Conservation (phyloP, 192 early-diverging fungal genomes). For the Umbelopsis ramanniana region DNA sequence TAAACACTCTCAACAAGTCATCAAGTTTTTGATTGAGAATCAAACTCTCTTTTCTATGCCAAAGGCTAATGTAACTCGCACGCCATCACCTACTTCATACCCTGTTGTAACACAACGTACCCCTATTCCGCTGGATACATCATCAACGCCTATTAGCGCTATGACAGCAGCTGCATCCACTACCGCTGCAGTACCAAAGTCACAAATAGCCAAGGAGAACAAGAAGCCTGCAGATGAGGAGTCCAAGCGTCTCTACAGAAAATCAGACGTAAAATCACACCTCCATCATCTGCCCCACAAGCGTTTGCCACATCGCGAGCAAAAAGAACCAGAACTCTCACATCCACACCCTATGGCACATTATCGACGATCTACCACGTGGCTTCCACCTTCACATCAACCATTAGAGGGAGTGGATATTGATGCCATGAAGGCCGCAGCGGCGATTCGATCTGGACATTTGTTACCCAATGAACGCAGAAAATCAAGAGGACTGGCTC, state of each 20-base stretch:
- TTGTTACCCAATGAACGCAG: slow-evolving; percentile 19
- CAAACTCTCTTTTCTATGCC: slow-evolving; percentile 38
- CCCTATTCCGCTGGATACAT: neutral
- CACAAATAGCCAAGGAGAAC: neutral
- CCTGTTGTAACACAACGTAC: neutral
- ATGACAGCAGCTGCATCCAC: too few species aligned
- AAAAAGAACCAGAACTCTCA: neutral
- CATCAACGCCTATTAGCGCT: neutral
- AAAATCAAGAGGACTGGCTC: neutral
- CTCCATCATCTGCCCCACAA: neutral
- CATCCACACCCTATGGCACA: neutral
- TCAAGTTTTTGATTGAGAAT: slow-evolving; percentile 73
- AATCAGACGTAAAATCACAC: neutral
- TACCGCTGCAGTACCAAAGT: neutral
- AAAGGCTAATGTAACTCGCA: neutral
- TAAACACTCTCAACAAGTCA: slow-evolving; percentile 66
- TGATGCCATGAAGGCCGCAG: slow-evolving; percentile 2
- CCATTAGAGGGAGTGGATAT: slow-evolving; percentile 17
- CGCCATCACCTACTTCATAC: slow-evolving; percentile 15
- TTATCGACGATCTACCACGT: slow-evolving; percentile 14
- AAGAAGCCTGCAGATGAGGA: slow-evolving; percentile 15
- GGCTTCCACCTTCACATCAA: slow-evolving; percentile 14
- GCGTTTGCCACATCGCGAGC: slow-evolving; percentile 1
- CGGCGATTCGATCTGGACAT: slow-evolving; percentile 17
- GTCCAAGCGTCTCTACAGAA: neutral